Evolutionary conservation across 2,329 filamentous ascomycete genomes (phyloP).

Genomic region (Trichoderma sp.): DNA sequence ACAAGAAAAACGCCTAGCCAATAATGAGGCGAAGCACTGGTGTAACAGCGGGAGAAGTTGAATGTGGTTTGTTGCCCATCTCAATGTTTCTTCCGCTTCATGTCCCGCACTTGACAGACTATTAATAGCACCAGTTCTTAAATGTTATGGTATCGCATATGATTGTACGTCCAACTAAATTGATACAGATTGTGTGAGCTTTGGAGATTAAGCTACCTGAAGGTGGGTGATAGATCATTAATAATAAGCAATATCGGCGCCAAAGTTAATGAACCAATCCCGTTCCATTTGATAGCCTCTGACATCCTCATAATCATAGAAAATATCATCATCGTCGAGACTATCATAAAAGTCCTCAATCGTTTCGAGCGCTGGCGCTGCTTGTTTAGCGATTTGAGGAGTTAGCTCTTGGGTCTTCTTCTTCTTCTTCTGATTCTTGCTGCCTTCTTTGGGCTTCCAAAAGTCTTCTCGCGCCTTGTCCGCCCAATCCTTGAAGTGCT

Average conservation of each 20-base stretch:
- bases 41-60: not conserved
- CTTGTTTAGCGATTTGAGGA: not conserved
- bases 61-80: not conserved
- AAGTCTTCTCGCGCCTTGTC: not conserved
- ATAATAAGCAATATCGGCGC: not conserved
- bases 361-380: not conserved
- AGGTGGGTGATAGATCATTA: not conserved
- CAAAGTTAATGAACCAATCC: not conserved
- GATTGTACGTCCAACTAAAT: not conserved
- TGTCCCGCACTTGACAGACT: not conserved
- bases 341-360: not conserved
- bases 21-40: not conserved
- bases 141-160: not conserved
- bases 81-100: not conserved
- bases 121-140: not conserved
- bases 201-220: not conserved
- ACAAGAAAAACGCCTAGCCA: not conserved
- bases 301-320: not conserved
- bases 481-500: not conserved
- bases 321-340: not conserved
- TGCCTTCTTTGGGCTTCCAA: not conserved
- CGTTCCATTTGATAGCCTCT: not conserved
- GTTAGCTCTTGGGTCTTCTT: not conserved
- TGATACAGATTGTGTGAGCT: not conserved
- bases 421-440: not conserved